A percentile compares a stretch with the other conserved stretches of the same genome.
Conservation (phyloP, 148 eudicot genomes). For the Chenopodium suecicum region DNA sequence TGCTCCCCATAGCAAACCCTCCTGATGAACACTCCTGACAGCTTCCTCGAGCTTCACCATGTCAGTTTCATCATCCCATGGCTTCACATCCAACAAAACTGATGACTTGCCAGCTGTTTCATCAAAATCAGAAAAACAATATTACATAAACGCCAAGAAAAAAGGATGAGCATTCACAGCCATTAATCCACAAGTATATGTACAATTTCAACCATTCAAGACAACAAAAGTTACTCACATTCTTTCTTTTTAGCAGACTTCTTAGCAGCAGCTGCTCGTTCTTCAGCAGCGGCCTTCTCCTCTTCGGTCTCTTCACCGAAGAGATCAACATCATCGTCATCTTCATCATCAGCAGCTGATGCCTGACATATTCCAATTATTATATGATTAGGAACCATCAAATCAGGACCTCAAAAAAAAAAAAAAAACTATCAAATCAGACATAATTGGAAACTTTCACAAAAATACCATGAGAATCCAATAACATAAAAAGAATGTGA, state of each 20-base stretch:
- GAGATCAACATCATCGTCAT: constrained; percentile 79
- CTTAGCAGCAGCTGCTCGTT: constrained; percentile 70
- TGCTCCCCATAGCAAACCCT: constrained; percentile 92
- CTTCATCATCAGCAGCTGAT: constrained; percentile 75
- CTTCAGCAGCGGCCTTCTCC: constrained; percentile 92
- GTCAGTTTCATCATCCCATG: constrained; percentile 99
- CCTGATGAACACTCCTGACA: constrained; percentile 72
- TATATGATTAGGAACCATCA: neutral
- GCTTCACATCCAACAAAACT: constrained; percentile 77
- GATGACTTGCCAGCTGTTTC: constrained; percentile 85
- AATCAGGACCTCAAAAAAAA: too few relatives aligned
- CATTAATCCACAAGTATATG: too few relatives aligned
- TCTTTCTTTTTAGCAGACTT: constrained; percentile 77
- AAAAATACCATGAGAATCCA: neutral
- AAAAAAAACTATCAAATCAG: neutral
- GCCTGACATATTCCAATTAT: constrained; percentile 35
- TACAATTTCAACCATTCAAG: too few relatives aligned
- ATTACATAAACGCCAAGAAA: too few relatives aligned
- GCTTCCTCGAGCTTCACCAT: constrained; percentile 93
- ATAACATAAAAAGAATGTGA: neutral
- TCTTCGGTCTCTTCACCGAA: constrained; percentile 98
- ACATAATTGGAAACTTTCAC: neutral
- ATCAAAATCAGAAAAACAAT: too few relatives aligned
- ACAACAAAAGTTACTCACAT: constrained; percentile 41
- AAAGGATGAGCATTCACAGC: too few relatives aligned